Evolutionary conservation across 2,329 filamentous ascomycete species (phyloP).

Genomic region (Penicillium sp.): DNA sequence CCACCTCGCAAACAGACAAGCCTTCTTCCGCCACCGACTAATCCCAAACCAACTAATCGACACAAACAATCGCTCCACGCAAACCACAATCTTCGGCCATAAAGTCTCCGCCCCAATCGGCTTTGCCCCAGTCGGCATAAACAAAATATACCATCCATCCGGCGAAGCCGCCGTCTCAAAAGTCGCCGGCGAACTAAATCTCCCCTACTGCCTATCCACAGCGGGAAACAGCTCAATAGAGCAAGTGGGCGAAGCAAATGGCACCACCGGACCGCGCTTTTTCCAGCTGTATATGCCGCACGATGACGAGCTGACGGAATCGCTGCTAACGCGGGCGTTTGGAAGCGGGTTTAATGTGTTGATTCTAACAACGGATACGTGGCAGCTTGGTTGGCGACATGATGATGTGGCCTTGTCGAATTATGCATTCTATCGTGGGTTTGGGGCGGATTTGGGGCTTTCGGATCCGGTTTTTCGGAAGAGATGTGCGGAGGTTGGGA

Average conservation of each 20-base stretch:
- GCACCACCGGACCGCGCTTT: constrained; percentile 51
- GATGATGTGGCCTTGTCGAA: constrained; percentile 57
- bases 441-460: constrained; percentile 58
- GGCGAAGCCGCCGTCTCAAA: constrained; percentile 61
- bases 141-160: constrained; percentile 61
- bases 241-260: constrained; percentile 57
- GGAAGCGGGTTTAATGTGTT: constrained; percentile 57
- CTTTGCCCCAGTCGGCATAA: constrained; percentile 66
- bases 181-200: constrained; percentile 58
- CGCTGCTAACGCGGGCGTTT: constrained; percentile 56
- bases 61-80: constrained; percentile 59
- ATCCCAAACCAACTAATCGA: constrained; percentile 62
- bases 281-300: constrained; percentile 66
- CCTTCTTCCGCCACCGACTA: constrained; percentile 64
- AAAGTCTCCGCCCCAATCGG: constrained; percentile 60
- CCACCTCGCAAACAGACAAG: constrained; percentile 60
- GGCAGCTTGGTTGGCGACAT: constrained; percentile 63
- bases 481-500: constrained; percentile 51
- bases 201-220: constrained; percentile 61
- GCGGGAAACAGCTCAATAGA: constrained; percentile 59
- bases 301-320: constrained; percentile 59
- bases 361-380: constrained; percentile 63
- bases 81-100: constrained; percentile 60
- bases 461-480: constrained; percentile 60
- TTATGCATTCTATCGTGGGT: constrained; percentile 63